phyloP scores from a whole-genome alignment of 225 moss, liverwort and hornwort genomes.

The Sphagnum contortum region DNA sequence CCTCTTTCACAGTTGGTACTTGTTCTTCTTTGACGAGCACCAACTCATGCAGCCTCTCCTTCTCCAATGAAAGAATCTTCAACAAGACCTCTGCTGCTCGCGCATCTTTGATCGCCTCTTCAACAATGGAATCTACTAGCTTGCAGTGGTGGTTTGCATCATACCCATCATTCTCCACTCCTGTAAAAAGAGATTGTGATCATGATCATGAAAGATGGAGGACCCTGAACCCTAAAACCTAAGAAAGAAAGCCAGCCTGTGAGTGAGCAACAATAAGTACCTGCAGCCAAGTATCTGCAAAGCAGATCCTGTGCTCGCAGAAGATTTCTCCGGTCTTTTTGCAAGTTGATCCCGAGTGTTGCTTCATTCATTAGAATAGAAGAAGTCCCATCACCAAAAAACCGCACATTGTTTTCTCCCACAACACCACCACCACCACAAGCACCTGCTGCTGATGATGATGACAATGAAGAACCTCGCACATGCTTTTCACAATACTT shows the following conservation, averaged over 20 bases:
- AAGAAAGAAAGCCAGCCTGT: too few relatives aligned
- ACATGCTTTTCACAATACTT: conserved; percentile 38
- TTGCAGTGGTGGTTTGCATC: conserved; percentile 23
- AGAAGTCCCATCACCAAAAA: conserved; percentile 18
- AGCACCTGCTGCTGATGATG: conserved; percentile 13
- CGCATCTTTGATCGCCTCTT: conserved; percentile 46
- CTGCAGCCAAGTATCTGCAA: conserved; percentile 56
- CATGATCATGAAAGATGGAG: too few relatives aligned
- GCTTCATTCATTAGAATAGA: too few relatives aligned
- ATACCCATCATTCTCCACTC: conserved; percentile 1
- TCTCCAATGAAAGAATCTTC: conserved; percentile 59
- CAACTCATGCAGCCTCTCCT: conserved; percentile 45
- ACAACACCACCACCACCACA: conserved; percentile 18
- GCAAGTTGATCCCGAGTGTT: conserved; percentile 12
- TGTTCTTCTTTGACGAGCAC: conserved; percentile 4
- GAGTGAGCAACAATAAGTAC: neutral
- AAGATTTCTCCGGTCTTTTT: conserved; percentile 32
- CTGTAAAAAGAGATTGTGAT: too few relatives aligned
- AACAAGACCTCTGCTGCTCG: conserved; percentile 57
- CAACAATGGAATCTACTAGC: conserved; percentile 37
- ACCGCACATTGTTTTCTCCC: neutral
- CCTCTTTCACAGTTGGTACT: too few relatives aligned
- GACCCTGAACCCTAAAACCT: too few relatives aligned
- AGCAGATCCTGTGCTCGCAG: conserved; percentile 52
- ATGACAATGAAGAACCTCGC: conserved; percentile 3